Conservation (phyloP, 108 stramenopile genomes). For the Fragilariopsis cylindrus region DNA sequence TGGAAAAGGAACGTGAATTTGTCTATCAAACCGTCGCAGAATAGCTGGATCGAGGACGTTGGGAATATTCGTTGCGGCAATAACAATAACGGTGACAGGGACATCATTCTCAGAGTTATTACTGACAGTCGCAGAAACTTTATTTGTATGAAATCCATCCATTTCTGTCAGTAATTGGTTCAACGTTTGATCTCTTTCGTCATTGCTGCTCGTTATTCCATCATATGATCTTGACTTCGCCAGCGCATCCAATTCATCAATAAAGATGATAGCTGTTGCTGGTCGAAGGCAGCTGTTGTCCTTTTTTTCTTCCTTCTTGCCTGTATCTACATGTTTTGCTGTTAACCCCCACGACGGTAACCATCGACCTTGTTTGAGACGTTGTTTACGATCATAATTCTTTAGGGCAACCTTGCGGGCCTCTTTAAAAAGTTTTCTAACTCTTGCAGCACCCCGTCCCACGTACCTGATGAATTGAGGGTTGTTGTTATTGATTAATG, state of each 20-base stretch:
- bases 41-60: conserved; percentile 94
- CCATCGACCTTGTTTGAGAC: background rate
- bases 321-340: background rate
- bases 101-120: background rate
- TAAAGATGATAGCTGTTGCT: conserved; percentile 89
- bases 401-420: conserved; percentile 57
- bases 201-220: conserved; percentile 56
- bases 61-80: conserved; percentile 93
- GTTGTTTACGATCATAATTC: background rate
- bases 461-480: background rate
- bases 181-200: conserved; percentile 94
- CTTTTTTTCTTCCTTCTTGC: background rate
- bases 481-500: too few relatives aligned
- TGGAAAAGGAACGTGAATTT: conserved; percentile 87
- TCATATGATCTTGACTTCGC: conserved; percentile 72
- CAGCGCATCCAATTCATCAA: conserved; percentile 97
- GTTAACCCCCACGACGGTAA: background rate
- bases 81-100: conserved; percentile 79
- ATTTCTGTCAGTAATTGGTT: conserved; percentile 95
- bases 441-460: conserved; percentile 87
- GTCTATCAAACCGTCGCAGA: conserved; percentile 93
- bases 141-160: conserved; percentile 85
- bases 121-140: background rate
- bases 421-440: conserved; percentile 80
- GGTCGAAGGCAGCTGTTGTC: conserved; percentile 25